Conservation (phyloP, 2,329 filamentous ascomycete genomes). For the Blumeriella jaapii region DNA sequence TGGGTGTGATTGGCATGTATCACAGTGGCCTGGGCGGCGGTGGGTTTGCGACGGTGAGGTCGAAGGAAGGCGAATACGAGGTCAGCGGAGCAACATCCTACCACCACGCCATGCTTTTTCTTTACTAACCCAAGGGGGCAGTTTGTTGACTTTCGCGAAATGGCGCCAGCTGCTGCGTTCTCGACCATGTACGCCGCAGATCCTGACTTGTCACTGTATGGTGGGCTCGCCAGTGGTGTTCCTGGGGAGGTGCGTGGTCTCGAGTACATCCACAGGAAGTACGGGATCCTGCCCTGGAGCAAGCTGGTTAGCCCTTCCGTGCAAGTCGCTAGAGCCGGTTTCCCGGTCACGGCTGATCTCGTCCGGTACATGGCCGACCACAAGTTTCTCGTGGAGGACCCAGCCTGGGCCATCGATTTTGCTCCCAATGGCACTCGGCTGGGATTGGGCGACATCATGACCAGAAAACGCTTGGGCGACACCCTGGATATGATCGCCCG, state of each 20-base stretch:
- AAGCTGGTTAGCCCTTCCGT: conserved; percentile 47
- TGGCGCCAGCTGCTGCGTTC: conserved; percentile 47
- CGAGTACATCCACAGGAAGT: conserved; percentile 32
- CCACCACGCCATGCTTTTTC: too few relatives aligned
- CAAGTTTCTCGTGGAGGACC: conserved; percentile 38
- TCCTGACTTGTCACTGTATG: conserved; percentile 39
- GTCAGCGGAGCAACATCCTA: not conserved
- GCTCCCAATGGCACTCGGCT: conserved; percentile 69
- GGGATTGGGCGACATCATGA: conserved; percentile 64
- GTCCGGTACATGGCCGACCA: conserved; percentile 53
- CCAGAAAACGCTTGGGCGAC: conserved; percentile 66
- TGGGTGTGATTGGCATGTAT: conserved; percentile 42
- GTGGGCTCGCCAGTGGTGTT: conserved; percentile 45
- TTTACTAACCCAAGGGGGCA: not conserved
- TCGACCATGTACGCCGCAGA: conserved; percentile 54
- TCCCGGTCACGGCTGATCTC: conserved; percentile 47
- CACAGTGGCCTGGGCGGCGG: conserved; percentile 54
- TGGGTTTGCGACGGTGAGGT: conserved; percentile 53
- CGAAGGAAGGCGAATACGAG: conserved; percentile 49
- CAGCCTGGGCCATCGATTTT: conserved; percentile 78
- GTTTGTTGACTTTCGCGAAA: conserved; percentile 58
- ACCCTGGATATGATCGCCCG: conserved; percentile 69
- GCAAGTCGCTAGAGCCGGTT: conserved; percentile 47
- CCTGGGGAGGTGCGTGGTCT: conserved; percentile 37
- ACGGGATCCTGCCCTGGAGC: conserved; percentile 42